Percentiles rank a stretch among this genome's conserved stretches.
Conservation (phyloP, 192 early-diverging fungal genomes). For the Backusella mclennaniae region DNA sequence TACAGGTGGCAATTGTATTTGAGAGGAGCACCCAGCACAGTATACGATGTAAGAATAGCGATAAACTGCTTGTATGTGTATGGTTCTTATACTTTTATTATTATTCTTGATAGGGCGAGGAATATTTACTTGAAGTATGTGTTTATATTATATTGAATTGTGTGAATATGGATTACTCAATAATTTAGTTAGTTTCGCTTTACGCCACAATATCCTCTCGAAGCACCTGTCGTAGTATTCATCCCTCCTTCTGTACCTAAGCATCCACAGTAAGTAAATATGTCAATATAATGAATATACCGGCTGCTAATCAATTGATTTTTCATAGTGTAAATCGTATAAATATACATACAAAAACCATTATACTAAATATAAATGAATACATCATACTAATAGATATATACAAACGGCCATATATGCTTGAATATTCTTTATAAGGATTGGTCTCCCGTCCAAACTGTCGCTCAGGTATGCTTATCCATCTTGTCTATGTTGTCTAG, state of each 20-base stretch:
- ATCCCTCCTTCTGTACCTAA: slow-evolving; percentile 55
- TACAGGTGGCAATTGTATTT: slow-evolving; percentile 64
- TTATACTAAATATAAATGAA: background rate
- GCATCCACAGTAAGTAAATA: slow-evolving; percentile 64
- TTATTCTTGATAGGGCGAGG: slow-evolving; percentile 37
- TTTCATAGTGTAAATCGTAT: slow-evolving; percentile 11
- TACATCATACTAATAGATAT: slow-evolving; percentile 41
- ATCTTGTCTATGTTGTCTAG: slow-evolving; percentile 92
- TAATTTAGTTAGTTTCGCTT: slow-evolving; percentile 63
- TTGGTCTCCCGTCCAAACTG: slow-evolving; percentile 93
- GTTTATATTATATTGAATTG: background rate
- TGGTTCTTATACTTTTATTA: background rate
- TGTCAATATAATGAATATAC: background rate
- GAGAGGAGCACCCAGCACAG: slow-evolving; percentile 60
- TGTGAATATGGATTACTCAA: background rate
- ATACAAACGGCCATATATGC: slow-evolving; percentile 97
- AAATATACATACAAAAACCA: background rate
- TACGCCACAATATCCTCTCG: slow-evolving; percentile 69
- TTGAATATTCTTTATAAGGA: slow-evolving; percentile 92
- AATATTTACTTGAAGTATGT: slow-evolving; percentile 49
- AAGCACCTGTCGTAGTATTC: slow-evolving; percentile 73
- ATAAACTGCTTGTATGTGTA: background rate
- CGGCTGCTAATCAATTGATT: background rate
- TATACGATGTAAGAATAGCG: slow-evolving; percentile 57
- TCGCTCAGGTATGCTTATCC: slow-evolving; percentile 84